A percentile compares a stretch with the other conserved stretches of the same genome.
Conservation (phyloP, 139 green algal species). For the Gonium pectorale region DNA sequence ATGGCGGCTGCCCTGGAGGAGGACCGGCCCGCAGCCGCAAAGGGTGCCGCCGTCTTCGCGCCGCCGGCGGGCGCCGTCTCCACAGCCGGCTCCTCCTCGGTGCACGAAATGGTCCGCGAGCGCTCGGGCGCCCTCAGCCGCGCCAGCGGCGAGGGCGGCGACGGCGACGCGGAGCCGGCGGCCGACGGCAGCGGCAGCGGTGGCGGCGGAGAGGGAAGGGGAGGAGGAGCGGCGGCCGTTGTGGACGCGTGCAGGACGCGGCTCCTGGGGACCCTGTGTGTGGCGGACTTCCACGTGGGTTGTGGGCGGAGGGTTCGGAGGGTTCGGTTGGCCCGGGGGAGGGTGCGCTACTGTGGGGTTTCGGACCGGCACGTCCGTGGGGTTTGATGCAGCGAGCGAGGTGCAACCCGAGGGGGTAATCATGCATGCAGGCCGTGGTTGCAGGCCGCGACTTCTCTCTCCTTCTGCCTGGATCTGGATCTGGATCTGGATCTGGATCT, state of each 20-base stretch:
- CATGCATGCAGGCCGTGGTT: too few species aligned
- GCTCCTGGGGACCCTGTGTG: conserved; percentile 28
- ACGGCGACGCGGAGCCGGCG: not conserved
- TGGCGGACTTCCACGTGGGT: conserved; percentile 40
- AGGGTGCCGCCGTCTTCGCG: conserved; percentile 2
- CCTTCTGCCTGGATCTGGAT: too few species aligned
- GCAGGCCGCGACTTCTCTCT: too few species aligned
- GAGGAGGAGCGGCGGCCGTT: not conserved
- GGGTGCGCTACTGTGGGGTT: too few species aligned
- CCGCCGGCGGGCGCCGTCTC: not conserved
- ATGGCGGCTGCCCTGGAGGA: conserved; percentile 31
- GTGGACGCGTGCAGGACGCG: not conserved
- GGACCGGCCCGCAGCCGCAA: too few species aligned
- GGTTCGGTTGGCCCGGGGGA: too few species aligned
- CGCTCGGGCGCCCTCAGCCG: not conserved
- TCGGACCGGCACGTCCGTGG: too few species aligned
- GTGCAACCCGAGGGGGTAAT: too few species aligned
- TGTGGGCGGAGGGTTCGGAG: too few species aligned
- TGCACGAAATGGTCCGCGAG: too few species aligned
- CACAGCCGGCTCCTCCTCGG: not conserved
- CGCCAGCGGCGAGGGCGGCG: not conserved
- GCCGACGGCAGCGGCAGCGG: not conserved
- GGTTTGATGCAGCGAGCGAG: too few species aligned
- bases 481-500: too few species aligned
- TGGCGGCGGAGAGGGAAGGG: not conserved